Base-by-base conservation (phyloP, 1,139 yeast genomes). In the Candida labiduridarum region DNA sequence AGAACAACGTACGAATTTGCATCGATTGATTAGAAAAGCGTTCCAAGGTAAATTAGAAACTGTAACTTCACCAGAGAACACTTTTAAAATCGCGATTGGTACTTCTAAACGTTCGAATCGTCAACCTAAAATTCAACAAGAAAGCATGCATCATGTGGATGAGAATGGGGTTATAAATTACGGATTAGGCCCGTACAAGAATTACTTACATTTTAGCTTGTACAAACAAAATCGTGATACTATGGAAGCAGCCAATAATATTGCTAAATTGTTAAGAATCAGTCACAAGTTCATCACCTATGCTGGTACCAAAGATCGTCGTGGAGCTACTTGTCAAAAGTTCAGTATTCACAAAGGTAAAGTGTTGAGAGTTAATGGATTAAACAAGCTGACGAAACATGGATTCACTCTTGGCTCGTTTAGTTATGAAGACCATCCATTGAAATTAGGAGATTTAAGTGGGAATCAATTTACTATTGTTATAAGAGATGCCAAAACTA, bases 151-250 rank as follows among this genome's bases (percentile, higher is more conserved):
- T 63, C 85, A 78, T 59, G 82, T 69, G 25, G 80, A 73, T 54
- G 80, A 74, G 45, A 71, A 72, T 51, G 82, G 80, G 1, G 70
- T 75, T 3, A 53, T 79, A 4, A 74, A 77, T 56, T 82, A 80
- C 55, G 82, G 90, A 0, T 74, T 88, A 53, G 96, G 96, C 3
- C 83, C 85, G 14, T 76, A 76, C 53, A 84, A 85, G 59, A 80
- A 83, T 44, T 89, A 72, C 65, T 72, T 94, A 40, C 94, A 88
- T 62, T 88, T 92, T 63, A 83, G 89, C 4, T 75, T 94, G 33
- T 92, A 88, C 73, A 94, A 94, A 66, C 97, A 94, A 64, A 95
- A 95, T 69, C 88, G 94, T 65, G 99, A 94, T 62, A 92, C 99
- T 1, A 91, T 94, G 97, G 98, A 94, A 67, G 92, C 89, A 8